Evolutionary conservation across 2,329 filamentous ascomycete species (phyloP).

Genomic region (Ophiostoma tasmaniense): DNA sequence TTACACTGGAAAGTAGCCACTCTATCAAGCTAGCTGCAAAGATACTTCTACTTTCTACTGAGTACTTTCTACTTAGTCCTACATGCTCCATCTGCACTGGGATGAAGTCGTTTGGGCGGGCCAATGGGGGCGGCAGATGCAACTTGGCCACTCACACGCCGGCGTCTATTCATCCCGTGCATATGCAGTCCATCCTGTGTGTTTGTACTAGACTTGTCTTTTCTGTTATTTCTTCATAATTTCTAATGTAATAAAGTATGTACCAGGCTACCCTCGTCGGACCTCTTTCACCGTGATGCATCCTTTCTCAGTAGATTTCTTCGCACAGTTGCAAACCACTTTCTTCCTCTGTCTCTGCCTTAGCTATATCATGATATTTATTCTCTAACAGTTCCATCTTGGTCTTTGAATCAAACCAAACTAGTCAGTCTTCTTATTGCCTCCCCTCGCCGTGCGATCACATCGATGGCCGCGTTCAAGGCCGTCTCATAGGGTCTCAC

Average conservation of each 20-base stretch:
- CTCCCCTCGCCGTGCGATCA: neutral
- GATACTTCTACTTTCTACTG: too few relatives aligned
- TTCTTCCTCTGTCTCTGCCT: neutral
- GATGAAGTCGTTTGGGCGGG: neutral
- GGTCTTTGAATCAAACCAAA: too few relatives aligned
- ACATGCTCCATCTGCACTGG: neutral
- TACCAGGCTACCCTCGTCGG: neutral
- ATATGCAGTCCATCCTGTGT: neutral
- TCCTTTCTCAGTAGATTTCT: neutral
- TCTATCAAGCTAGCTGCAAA: too few relatives aligned
- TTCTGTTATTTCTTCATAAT: neutral
- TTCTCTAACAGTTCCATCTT: neutral
- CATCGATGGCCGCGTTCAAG: neutral
- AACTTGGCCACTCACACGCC: constrained; percentile 16
- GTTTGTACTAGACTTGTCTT: neutral
- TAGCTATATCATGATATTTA: neutral
- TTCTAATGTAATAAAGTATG: too few relatives aligned
- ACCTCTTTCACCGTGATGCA: neutral
- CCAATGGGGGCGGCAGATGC: constrained; percentile 13
- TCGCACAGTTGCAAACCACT: neutral
- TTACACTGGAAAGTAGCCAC: too few relatives aligned
- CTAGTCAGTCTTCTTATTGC: too few relatives aligned
- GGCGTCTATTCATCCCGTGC: constrained; percentile 15
- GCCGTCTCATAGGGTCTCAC: neutral
- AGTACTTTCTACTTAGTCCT: too few relatives aligned